Evolutionary conservation across 148 eudicot species (phyloP).

Genomic region (Oxyria digyna): DNA sequence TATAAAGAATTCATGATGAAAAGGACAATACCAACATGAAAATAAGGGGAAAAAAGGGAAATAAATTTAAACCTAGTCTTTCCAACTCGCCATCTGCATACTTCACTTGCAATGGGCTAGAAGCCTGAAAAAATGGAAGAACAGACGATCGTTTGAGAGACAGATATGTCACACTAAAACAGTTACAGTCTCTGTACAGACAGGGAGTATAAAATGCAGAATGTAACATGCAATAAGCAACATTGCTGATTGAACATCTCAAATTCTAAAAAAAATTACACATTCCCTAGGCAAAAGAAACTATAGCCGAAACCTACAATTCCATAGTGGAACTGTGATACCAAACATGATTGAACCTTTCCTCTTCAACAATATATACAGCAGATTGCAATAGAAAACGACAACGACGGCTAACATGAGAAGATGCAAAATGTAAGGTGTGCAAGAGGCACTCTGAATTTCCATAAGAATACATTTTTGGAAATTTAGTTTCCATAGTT

Average conservation of each 20-base stretch:
- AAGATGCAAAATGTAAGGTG: background rate
- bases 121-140: conserved; percentile 45
- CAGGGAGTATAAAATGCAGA: background rate
- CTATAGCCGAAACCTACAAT: background rate
- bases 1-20: background rate
- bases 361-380: background rate
- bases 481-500: background rate
- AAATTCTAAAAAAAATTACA: background rate
- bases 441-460: background rate
- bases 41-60: conserved; percentile 6
- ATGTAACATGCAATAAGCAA: background rate
- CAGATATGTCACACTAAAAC: too few relatives aligned
- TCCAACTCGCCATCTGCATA: conserved; percentile 99
- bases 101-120: conserved; percentile 99
- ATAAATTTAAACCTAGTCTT: conserved; percentile 62
- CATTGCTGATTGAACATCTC: background rate
- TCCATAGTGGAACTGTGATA: background rate
- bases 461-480: background rate
- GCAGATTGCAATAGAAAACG: background rate
- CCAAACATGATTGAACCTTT: background rate
- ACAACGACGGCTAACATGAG: background rate
- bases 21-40: background rate
- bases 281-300: background rate
- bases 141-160: background rate
- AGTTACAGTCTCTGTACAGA: too few relatives aligned